Evolutionary conservation across 164 flowering plant species (phyloP).

Genomic region (Tinospora cordifolia): DNA sequence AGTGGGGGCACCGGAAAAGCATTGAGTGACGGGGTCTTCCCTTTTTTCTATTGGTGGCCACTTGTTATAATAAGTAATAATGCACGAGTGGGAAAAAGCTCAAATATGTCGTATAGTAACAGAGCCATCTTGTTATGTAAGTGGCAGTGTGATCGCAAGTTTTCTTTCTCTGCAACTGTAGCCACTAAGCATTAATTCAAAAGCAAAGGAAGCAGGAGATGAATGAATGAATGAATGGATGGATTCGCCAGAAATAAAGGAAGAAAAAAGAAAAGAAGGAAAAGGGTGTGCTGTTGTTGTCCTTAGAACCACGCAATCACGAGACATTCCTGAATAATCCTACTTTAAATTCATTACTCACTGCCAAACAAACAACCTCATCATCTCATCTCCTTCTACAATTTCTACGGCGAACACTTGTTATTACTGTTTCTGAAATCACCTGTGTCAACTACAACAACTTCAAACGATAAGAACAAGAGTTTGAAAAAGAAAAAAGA

Average conservation of each 20-base stretch:
- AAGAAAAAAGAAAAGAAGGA: too few species aligned
- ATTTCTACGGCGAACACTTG: not conserved
- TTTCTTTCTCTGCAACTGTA: not conserved
- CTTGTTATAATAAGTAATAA: not conserved
- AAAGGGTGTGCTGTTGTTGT: slow-evolving; percentile 8
- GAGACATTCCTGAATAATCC: slow-evolving; percentile 46
- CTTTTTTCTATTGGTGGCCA: not conserved
- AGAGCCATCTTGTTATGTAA: not conserved
- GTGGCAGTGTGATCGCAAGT: not conserved
- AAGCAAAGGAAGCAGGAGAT: slow-evolving; percentile 1
- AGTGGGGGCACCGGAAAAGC: too few species aligned
- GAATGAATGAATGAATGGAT: not conserved
- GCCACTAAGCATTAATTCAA: slow-evolving; percentile 14
- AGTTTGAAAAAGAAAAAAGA: not conserved
- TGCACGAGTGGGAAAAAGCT: not conserved
- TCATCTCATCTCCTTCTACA: slow-evolving; percentile 10
- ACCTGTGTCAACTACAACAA: not conserved
- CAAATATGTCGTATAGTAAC: not conserved
- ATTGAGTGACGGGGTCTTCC: too few species aligned
- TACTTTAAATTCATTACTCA: slow-evolving; percentile 35
- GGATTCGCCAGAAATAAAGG: slow-evolving; percentile 8
- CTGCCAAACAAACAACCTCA: slow-evolving; percentile 18
- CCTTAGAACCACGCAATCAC: slow-evolving; percentile 56
- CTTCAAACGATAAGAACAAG: slow-evolving; percentile 2
- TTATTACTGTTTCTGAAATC: not conserved